Evolutionary conservation across 768 basidiomycete genomes (phyloP).

Genomic region (Boletus rufocinnamomeus): DNA sequence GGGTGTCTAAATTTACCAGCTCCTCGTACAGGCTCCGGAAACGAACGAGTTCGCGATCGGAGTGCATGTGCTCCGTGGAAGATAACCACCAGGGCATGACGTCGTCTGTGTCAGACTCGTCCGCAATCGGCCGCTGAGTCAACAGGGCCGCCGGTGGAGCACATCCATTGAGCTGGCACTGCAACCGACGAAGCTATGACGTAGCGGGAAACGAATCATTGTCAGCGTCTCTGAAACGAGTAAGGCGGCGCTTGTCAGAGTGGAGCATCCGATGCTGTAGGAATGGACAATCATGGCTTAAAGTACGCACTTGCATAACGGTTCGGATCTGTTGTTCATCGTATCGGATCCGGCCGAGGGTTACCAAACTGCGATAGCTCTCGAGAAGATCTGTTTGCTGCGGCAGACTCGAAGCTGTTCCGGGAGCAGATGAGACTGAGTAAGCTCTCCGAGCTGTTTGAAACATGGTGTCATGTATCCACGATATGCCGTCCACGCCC

Average conservation of each 20-base stretch:
- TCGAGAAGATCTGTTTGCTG: neutral
- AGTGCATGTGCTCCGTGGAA: neutral
- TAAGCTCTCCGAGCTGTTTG: neutral
- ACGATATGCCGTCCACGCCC: neutral
- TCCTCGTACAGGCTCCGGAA: neutral
- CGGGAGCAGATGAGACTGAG: neutral
- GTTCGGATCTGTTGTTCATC: constrained; percentile 57
- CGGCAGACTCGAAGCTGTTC: neutral
- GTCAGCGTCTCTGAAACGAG: neutral
- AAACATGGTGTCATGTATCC: no score
- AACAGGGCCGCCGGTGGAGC: constrained; percentile 42
- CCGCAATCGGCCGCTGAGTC: neutral
- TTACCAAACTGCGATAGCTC: constrained; percentile 43
- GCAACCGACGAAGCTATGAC: neutral
- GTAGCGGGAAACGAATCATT: neutral
- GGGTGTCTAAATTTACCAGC: constrained; percentile 42
- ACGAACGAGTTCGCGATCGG: neutral
- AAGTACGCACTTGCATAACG: constrained; percentile 40
- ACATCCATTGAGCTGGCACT: constrained; percentile 22
- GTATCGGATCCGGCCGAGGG: constrained; percentile 46
- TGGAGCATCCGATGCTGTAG: neutral
- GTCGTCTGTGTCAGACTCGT: constrained; percentile 7
- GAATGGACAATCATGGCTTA: neutral
- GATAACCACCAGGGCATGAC: constrained; percentile 20
- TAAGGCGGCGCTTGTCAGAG: neutral